Conservation (phyloP, 2,329 filamentous ascomycete genomes). For the Cyanodermella asteris region DNA sequence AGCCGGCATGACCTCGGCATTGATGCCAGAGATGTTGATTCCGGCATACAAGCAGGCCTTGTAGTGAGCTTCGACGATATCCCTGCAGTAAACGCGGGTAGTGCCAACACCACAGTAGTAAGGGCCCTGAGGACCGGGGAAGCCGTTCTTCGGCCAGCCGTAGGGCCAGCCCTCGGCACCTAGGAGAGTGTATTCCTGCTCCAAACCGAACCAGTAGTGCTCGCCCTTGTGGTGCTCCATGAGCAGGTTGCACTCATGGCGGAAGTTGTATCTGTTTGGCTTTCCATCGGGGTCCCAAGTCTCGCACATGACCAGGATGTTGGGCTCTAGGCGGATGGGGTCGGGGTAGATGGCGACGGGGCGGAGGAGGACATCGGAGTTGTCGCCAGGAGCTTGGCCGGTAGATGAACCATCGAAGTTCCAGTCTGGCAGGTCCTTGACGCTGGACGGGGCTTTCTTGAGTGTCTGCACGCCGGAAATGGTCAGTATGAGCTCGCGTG, state of each 20-base stretch:
- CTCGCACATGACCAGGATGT: constrained; percentile 85
- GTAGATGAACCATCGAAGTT: constrained; percentile 82
- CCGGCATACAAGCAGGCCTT: constrained; percentile 73
- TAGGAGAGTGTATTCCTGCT: constrained; percentile 93
- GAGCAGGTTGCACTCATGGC: constrained; percentile 71
- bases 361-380: constrained; percentile 94
- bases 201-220: constrained; percentile 91
- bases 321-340: constrained; percentile 72
- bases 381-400: constrained; percentile 75
- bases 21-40: constrained; percentile 91
- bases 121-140: constrained; percentile 77
- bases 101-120: constrained; percentile 98
- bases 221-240: constrained; percentile 72
- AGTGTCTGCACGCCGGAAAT: constrained; percentile 33
- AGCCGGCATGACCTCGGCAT: constrained; percentile 94
- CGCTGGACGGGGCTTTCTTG: constrained; percentile 30
- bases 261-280: constrained; percentile 97
- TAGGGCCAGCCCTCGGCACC: constrained; percentile 72
- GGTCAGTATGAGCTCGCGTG: constrained; percentile 7
- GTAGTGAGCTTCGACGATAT: constrained; percentile 92
- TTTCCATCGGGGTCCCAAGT: constrained; percentile 86
- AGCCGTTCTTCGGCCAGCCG: constrained; percentile 74
- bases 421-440: constrained; percentile 53
- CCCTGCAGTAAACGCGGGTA: constrained; percentile 92
- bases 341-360: constrained; percentile 77